Conservation (phyloP, 306 rosid species). For the Inga oerstediana region DNA sequence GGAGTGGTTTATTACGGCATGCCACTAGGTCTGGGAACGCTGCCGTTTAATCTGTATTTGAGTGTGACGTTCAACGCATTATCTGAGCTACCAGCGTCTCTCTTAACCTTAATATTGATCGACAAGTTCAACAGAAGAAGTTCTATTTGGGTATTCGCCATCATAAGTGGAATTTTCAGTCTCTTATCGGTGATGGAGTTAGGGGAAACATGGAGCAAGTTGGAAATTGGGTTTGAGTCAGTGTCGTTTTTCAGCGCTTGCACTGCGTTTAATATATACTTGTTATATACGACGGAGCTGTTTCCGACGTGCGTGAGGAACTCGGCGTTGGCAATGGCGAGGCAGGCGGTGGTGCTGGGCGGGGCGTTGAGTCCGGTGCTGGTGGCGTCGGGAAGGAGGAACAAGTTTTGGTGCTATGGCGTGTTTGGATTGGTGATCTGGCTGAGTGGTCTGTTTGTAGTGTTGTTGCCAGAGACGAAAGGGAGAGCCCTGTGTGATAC, state of each 20-base stretch:
- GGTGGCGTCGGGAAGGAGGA: constrained; percentile 51
- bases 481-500: constrained; percentile 60
- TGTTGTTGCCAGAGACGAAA: constrained; percentile 63
- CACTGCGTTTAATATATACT: constrained; percentile 39
- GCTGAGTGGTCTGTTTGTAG: constrained; percentile 51
- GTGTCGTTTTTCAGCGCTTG: constrained; percentile 62
- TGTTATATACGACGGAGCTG: constrained; percentile 58
- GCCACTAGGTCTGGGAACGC: constrained; percentile 65
- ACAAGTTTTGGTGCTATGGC: constrained; percentile 49
- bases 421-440: constrained; percentile 63
- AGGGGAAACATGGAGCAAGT: constrained; percentile 19
- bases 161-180: constrained; percentile 50
- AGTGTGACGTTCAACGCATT: constrained; percentile 65
- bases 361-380: constrained; percentile 59
- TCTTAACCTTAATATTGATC: constrained; percentile 38
- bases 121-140: constrained; percentile 51
- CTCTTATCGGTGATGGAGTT: constrained; percentile 40
- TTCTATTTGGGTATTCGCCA: constrained; percentile 36
- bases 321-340: constrained; percentile 64
- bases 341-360: constrained; percentile 74
- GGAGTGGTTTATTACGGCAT: constrained; percentile 72
- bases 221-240: constrained; percentile 55
- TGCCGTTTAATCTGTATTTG: constrained; percentile 54
- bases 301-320: constrained; percentile 73
- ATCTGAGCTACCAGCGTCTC: constrained; percentile 61